Percentiles rank a stretch among this genome's conserved stretches.
Conservation (phyloP, 169 alveolate genomes). For the Cryptosporidium bovis region DNA sequence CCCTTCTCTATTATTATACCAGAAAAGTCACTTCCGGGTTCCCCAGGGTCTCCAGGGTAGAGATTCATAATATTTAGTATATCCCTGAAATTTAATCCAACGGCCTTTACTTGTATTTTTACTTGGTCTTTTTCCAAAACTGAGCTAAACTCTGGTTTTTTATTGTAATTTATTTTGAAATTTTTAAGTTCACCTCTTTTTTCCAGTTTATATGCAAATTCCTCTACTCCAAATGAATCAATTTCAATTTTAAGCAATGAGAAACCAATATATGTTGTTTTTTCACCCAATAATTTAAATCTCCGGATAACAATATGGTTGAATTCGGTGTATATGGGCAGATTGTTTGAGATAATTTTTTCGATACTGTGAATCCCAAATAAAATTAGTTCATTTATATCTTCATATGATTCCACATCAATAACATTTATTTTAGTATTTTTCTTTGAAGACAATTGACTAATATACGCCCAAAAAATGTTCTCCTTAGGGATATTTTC, state of each 20-base stretch:
- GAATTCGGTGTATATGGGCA: conserved; percentile 7
- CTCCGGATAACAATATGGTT: conserved; percentile 26
- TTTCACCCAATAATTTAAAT: background rate
- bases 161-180: conserved; percentile 17
- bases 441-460: background rate
- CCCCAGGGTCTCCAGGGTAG: conserved; percentile 70
- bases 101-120: conserved; percentile 82
- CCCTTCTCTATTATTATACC: conserved; percentile 42
- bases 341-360: background rate
- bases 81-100: conserved; percentile 85
- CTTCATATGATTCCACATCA: conserved; percentile 32
- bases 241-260: conserved; percentile 13
- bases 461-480: conserved; percentile 20
- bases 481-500: conserved; percentile 2
- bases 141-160: background rate
- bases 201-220: conserved; percentile 23
- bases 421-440: conserved; percentile 14
- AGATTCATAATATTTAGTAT: conserved; percentile 83
- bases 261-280: conserved; percentile 38
- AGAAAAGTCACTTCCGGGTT: conserved; percentile 73
- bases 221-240: conserved; percentile 9
- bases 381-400: conserved; percentile 1
- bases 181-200: conserved; percentile 68
- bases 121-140: conserved; percentile 32
- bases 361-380: conserved; percentile 39